Evolutionary conservation across 805 yeast species (phyloP).

Genomic region (Starmerella ratchasimensis): DNA sequence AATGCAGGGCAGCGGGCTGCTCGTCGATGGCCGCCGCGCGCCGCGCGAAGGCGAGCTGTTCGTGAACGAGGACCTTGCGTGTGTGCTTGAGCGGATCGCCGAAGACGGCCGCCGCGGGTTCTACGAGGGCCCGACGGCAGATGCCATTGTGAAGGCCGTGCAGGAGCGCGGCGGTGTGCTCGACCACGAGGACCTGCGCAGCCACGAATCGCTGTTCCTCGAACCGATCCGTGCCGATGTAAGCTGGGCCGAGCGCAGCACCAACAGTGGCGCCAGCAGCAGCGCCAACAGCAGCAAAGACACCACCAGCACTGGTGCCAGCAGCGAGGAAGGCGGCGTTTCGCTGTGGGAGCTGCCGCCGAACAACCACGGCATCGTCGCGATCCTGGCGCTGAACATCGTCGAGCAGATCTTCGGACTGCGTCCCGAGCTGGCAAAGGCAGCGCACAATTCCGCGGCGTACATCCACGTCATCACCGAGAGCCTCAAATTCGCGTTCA

Average conservation of each 20-base stretch:
- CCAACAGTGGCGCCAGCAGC: no score
- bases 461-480: conserved; percentile 61
- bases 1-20: conserved; percentile 29
- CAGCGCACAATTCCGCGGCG: conserved; percentile 51
- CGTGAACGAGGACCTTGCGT: conserved; percentile 39
- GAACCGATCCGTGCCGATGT: conserved; percentile 41
- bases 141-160: conserved; percentile 44
- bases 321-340: conserved; percentile 28
- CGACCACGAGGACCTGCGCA: conserved; percentile 39
- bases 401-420: conserved; percentile 39
- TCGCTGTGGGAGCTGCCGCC: conserved; percentile 75
- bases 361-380: conserved; percentile 69
- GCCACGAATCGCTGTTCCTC: conserved; percentile 48
- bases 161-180: conserved; percentile 43
- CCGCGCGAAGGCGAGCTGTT: conserved; percentile 51
- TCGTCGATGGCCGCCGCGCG: conserved; percentile 26
- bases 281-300: background rate
- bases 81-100: conserved; percentile 39
- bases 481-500: conserved; percentile 55
- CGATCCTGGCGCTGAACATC: conserved; percentile 54
- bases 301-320: background rate
- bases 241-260: no score
- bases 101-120: conserved; percentile 48
- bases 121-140: conserved; percentile 59
- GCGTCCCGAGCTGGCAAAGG: conserved; percentile 28